phyloP scores from a whole-genome alignment of 805 yeast genomes.

The Kodamaea kaohsiungensis region DNA sequence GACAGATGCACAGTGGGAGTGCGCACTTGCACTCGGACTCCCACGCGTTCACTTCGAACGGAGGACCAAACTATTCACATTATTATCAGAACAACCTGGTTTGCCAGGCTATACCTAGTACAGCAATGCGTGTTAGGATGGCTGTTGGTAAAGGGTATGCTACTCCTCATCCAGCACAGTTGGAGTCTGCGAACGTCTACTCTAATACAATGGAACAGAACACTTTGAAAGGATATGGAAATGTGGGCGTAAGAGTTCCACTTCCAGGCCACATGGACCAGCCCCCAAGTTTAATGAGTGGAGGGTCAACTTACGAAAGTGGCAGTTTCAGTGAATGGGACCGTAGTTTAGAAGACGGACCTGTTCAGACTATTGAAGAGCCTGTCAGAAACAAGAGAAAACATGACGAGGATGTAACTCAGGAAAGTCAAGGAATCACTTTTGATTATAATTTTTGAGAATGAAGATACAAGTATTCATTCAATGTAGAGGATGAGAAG shows the following conservation, averaged over 20 bases:
- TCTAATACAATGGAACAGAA: constrained; percentile 11
- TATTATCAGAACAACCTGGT: constrained; percentile 4
- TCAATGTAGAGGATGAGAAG: not conserved
- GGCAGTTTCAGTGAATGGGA: constrained; percentile 49
- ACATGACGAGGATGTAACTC: constrained; percentile 22
- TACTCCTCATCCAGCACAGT: constrained; percentile 11
- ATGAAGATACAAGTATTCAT: not conserved
- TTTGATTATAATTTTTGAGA: constrained; percentile 10
- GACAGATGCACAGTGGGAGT: constrained; percentile 24
- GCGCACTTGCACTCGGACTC: constrained; percentile 14
- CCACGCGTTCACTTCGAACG: constrained; percentile 25
- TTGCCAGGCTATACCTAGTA: constrained; percentile 7
- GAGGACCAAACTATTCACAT: constrained; percentile 11
- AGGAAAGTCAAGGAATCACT: constrained; percentile 1
- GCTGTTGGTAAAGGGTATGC: constrained; percentile 63
- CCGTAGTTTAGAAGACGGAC: constrained; percentile 12
- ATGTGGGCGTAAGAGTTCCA: constrained; percentile 32
- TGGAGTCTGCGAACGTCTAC: constrained; percentile 8
- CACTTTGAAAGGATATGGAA: constrained; percentile 6
- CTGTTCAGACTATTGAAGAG: constrained; percentile 17
- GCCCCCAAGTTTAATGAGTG: constrained; percentile 47
- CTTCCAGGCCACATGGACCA: constrained; percentile 41
- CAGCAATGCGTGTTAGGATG: constrained; percentile 74
- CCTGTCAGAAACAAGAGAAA: constrained; percentile 28
- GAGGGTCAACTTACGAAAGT: constrained; percentile 45